These are phyloP conservation scores for Naganishia albida DNA, from an alignment of 1,284 basidiomycete genomes.

Conservation along the genomic window DNA sequence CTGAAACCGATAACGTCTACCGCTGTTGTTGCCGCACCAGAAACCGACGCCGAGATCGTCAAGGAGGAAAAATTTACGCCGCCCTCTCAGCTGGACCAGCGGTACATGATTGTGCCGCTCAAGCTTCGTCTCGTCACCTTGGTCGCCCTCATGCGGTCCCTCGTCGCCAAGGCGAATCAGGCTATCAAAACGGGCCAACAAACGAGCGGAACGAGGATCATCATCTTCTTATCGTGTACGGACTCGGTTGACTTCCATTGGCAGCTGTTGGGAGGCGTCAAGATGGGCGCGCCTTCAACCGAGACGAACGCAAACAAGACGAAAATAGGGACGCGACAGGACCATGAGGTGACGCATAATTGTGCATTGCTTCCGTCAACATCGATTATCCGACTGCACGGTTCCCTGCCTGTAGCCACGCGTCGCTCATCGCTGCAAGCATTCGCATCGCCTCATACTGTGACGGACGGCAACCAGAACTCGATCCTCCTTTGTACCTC, in stretches of 20 bases:
- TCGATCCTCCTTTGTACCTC: constrained; percentile 92
- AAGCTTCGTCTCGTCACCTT: constrained; percentile 91
- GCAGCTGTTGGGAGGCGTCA: constrained; percentile 75
- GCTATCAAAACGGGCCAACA: constrained; percentile 28
- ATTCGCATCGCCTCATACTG: constrained; percentile 57
- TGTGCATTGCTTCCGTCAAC: constrained; percentile 80
- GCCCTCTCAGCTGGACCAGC: constrained; percentile 91
- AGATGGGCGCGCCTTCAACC: constrained; percentile 62
- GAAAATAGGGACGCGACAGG: constrained; percentile 39
- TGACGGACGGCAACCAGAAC: constrained; percentile 38
- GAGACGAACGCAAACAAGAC: constrained; percentile 43
- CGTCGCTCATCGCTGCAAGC: constrained; percentile 79
- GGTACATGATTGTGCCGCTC: constrained; percentile 86
- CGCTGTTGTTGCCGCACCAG: constrained; percentile 31
- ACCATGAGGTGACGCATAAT: constrained; percentile 61
- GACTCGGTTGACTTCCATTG: constrained; percentile 98
- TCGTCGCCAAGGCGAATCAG: constrained; percentile 61
- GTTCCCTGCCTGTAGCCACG: constrained; percentile 78
- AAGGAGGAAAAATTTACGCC: constrained; percentile 75
- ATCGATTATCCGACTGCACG: constrained; percentile 88
- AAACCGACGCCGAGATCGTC: constrained; percentile 31
- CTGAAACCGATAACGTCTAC: constrained; percentile 31
- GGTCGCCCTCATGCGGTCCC: constrained; percentile 75
- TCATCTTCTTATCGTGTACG: constrained; percentile 95
- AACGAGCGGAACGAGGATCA: constrained; percentile 60